Conservation (phyloP, 1,139 yeast genomes). For the Saccharomycopsis hybrid region DNA sequence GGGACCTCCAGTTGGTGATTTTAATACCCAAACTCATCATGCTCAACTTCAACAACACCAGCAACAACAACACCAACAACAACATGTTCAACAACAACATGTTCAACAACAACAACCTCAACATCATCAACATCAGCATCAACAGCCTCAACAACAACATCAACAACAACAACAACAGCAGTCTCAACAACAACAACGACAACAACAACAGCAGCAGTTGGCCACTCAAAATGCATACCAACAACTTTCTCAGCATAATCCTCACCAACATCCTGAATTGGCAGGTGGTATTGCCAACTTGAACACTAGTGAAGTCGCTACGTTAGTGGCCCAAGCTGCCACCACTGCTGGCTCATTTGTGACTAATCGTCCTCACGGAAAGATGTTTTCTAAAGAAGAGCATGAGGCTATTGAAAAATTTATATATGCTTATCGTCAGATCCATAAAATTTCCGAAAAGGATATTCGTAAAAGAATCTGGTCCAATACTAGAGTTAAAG, state of each 20-base stretch:
- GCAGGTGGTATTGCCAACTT: constrained; percentile 2
- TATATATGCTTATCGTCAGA: constrained; percentile 58
- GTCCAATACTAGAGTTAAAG: constrained; percentile 79
- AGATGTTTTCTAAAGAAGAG: constrained; percentile 58
- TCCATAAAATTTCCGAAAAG: constrained; percentile 53
- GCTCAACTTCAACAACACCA: constrained; percentile 11
- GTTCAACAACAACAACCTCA: background rate
- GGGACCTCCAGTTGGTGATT: constrained; percentile 17
- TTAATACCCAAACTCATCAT: constrained; percentile 9
- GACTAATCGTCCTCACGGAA: constrained; percentile 29
- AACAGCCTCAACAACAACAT: constrained; percentile 7
- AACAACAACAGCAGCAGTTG: too few species aligned
- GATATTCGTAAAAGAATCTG: constrained; percentile 80
- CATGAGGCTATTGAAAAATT: constrained; percentile 65
- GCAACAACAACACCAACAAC: constrained; percentile 1
- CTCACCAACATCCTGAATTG: constrained; percentile 3
- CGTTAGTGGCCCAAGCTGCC: constrained; percentile 24
- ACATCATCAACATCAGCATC: constrained; percentile 25
- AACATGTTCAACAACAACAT: background rate
- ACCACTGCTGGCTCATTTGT: constrained; percentile 12
- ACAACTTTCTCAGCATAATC: constrained; percentile 5
- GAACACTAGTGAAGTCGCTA: constrained; percentile 25
- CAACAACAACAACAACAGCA: constrained; percentile 1
- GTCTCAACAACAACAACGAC: too few species aligned
- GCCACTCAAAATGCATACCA: background rate